Base-by-base conservation (phyloP, 805 yeast genomes). In the Zygosaccharomyces bisporus region DNA sequence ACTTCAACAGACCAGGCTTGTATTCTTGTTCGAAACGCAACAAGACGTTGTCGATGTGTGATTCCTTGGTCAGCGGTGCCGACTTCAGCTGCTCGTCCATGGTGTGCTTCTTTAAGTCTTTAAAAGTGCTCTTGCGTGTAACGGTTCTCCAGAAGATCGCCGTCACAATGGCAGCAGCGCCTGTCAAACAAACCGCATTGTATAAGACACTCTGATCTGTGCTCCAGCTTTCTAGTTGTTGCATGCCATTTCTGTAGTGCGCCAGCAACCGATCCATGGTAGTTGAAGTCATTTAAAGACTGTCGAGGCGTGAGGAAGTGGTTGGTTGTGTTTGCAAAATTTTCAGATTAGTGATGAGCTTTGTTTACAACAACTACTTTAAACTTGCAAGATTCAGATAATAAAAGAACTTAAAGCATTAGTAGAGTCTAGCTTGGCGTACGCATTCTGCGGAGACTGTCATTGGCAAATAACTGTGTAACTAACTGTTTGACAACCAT, bases 1-100 rank as follows among this genome's bases (percentile, higher is more conserved):
- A 45, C 21, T 47, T 39, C 10, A 44, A 39, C 16, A 63, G 53
- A 9, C 60, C 59, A 1, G 39, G 45, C 39, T 52, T 52, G 44
- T 55, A 63, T 24, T 63, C 65, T 12, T 52, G 51, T 12, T 52
- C 45, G 41, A 56, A 64, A 43, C 60, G 55, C 16, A 45, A 25
- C 4, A 46, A 43, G 9, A 63, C 61, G 39, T 51, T 54, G 9
- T 57, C 58, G 23, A 65, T 54, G 27, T 54, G 49, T 12, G 50
- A 60, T 43, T 61, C 64, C 20, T 50, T 40, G 4, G 61, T 51
- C 46, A 57, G 24, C 18, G 58, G 55, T 9, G 49, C 37, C 16
- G 60, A 50, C 37, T 54, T 52, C 9, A 45, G 37, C 39, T 18
- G 27, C 34, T 9, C 34, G 35, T 38, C 44, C 39, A 43, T 46